phyloP scores from a whole-genome alignment of 2,329 filamentous ascomycete genomes.

The Trichoderma guizhouense region DNA sequence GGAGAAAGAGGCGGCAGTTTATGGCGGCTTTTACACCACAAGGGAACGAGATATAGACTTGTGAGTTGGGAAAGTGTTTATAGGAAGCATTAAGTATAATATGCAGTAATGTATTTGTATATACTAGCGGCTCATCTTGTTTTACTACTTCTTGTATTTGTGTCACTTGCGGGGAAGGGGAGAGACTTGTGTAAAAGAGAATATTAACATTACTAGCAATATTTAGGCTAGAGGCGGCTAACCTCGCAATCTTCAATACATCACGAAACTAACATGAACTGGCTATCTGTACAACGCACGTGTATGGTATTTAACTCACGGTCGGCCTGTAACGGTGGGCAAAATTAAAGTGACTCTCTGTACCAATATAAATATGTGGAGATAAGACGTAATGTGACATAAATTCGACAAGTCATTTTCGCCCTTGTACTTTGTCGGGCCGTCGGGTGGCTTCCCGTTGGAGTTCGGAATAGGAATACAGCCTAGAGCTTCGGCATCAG shows the following conservation, averaged over 20 bases:
- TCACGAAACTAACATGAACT: neutral
- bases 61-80: neutral
- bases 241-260: neutral
- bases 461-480: neutral
- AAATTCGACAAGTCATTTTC: neutral
- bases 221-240: neutral
- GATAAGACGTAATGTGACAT: neutral
- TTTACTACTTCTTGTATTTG: neutral
- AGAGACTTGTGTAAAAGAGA: neutral
- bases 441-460: neutral
- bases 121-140: neutral
- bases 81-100: neutral
- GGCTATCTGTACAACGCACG: neutral
- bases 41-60: accelerated
- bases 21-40: neutral
- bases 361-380: neutral
- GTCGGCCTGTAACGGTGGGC: neutral
- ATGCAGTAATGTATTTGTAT: neutral
- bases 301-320: neutral
- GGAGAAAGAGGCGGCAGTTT: neutral
- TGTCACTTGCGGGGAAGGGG: neutral
- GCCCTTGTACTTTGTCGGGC: neutral
- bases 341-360: neutral
- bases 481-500: neutral
- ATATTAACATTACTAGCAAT: neutral